Base-by-base conservation (phyloP, 2,329 filamentous ascomycete species). In the Colletotrichum spinosum region DNA sequence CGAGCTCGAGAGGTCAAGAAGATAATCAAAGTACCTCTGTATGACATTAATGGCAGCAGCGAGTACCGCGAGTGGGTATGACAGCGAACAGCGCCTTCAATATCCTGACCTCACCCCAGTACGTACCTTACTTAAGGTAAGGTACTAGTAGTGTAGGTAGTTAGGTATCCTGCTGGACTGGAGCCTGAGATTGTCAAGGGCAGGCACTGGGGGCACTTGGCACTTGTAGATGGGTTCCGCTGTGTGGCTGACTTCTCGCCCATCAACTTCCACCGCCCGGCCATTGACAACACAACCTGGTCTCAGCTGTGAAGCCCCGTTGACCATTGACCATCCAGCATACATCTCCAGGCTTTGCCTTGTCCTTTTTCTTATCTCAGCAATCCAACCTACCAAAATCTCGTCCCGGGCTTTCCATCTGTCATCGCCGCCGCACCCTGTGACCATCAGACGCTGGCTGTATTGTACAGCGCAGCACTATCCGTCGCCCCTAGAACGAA, bases 381-480 rank as follows among this genome's bases (percentile, higher is more conserved):
- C 48, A 61, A 52, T 25, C 15, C 35, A 53, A 63, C 58, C 58
- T 50, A 44, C 52, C 17, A n/a, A 51, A 45, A 54, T 52, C 61
- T 56, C 61, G 61, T 66, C 45, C 55, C 39, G 25, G 25, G 25
- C 25, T 25, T 25, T 35, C 41, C 62, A 38, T 55, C 61, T 65
- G 56, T 66, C 62, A 63, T 66, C 58, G 63, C 63, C 55, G 55
- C 55, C 44, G 60, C 48, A 66, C 58, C 63, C 15, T 65, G 61
- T 65, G 61, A 67, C 61, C 65, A 65, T 51, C 52, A 54, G 57
- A 60, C 35, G 42, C 51, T 50, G 55, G 25, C 25, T 25, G 25
- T 25, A 25, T 60, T 35, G 55, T 67, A 58, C 46, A 65, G 62
- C 55, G 57, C 68, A 51, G 44, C 15, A 25, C 25, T 8, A 6